phyloP scores from a whole-genome alignment of 2,329 filamentous ascomycete genomes.

The Teratosphaeriaceae sp. region DNA sequence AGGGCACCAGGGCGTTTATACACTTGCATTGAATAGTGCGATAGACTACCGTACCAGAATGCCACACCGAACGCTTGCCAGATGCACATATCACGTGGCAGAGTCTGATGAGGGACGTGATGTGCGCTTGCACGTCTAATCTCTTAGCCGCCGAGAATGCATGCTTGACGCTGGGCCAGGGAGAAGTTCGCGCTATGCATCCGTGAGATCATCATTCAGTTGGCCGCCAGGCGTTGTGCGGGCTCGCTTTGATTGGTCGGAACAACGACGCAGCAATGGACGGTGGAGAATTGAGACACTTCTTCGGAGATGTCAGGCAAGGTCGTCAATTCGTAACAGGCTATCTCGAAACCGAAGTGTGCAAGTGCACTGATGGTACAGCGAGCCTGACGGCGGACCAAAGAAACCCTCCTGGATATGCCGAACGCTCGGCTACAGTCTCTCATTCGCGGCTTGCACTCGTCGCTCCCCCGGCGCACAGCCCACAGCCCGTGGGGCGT shows the following conservation, averaged over 20 bases:
- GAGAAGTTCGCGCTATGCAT: neutral
- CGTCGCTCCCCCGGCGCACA: neutral
- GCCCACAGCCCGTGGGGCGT: neutral
- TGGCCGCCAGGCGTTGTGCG: slow-evolving; percentile 1
- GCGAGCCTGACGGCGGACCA: neutral
- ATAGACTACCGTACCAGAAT: too few relatives aligned
- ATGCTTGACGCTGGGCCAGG: too few relatives aligned
- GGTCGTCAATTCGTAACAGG: slow-evolving; percentile 6
- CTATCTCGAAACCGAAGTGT: slow-evolving; percentile 3
- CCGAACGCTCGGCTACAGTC: too few relatives aligned
- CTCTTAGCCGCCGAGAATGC: too few relatives aligned
- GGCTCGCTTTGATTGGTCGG: slow-evolving; percentile 5
- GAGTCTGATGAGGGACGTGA: too few relatives aligned
- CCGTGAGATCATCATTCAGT: neutral
- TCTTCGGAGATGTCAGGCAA: too few relatives aligned
- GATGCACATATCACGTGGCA: too few relatives aligned
- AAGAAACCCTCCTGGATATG: too few relatives aligned
- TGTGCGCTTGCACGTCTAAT: too few relatives aligned
- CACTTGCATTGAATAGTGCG: neutral
- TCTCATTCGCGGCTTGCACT: too few relatives aligned
- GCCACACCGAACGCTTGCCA: too few relatives aligned
- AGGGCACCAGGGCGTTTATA: slow-evolving; percentile 4
- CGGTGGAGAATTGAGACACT: too few relatives aligned
- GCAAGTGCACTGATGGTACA: neutral
- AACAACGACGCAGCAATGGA: slow-evolving; percentile 5